Percentiles rank a stretch among this genome's conserved stretches.
These are phyloP conservation scores for Colletotrichum tabaci DNA, from an alignment of 2,329 filamentous ascomycete genomes.

Conservation along the genomic window DNA sequence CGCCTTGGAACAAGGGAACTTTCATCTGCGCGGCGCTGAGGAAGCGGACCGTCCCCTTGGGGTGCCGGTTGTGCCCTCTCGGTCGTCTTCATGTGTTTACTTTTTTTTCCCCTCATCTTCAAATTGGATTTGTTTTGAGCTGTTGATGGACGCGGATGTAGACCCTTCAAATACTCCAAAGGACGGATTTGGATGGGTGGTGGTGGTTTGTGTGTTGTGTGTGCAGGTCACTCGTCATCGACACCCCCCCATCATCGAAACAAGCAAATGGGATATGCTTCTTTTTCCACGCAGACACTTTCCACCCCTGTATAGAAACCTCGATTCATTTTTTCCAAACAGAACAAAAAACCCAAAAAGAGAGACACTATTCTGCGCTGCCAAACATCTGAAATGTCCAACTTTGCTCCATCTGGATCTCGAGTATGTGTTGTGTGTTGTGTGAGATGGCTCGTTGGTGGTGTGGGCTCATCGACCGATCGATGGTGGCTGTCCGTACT, in stretches of 20 bases:
- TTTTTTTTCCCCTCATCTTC: slow-evolving; percentile 45
- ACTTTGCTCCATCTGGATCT: not conserved
- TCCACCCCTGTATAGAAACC: slow-evolving; percentile 28
- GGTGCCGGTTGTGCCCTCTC: slow-evolving; percentile 43
- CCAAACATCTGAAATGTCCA: slow-evolving; percentile 2
- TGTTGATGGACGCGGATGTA: slow-evolving; percentile 26
- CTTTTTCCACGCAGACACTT: slow-evolving; percentile 14
- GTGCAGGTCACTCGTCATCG: slow-evolving; percentile 39
- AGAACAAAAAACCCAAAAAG: not conserved
- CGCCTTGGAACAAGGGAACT: slow-evolving; percentile 44
- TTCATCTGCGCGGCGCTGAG: slow-evolving; percentile 32
- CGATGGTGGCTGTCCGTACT: not conserved
- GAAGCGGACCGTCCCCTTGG: slow-evolving; percentile 40
- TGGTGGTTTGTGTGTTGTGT: slow-evolving; percentile 19
- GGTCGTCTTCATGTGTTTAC: slow-evolving; percentile 56
- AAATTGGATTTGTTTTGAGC: slow-evolving; percentile 45
- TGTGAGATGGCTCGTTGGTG: not conserved
- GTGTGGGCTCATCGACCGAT: not conserved
- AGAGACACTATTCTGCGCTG: slow-evolving; percentile 24
- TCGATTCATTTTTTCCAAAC: slow-evolving; percentile 11
- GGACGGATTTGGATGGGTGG: not conserved
- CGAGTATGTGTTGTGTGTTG: not conserved
- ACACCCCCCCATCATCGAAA: slow-evolving; percentile 19
- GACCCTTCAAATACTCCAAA: not conserved
- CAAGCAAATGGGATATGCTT: slow-evolving; percentile 30